phyloP scores from a whole-genome alignment of 495 filamentous ascomycete genomes.

The Daldinia decipiens region DNA sequence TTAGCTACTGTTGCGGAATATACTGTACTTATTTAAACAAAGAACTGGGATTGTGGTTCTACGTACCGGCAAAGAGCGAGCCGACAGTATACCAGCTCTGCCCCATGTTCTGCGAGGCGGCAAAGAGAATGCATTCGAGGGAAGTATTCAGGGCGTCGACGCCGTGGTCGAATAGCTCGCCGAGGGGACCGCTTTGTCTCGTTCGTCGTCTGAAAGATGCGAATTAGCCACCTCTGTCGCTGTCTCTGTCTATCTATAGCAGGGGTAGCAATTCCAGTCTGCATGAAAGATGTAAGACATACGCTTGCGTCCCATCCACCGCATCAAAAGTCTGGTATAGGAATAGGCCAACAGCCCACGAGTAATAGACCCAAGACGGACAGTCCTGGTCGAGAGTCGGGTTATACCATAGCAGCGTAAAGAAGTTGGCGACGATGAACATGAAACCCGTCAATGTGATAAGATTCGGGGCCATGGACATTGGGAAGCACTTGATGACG shows the following conservation, averaged over 20 bases:
- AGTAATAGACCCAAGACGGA: constrained; percentile 92
- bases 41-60: constrained; percentile 7
- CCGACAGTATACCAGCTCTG: constrained; percentile 91
- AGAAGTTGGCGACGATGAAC: constrained; percentile 90
- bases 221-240: constrained; percentile 32
- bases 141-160: constrained; percentile 96
- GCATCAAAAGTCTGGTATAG: constrained; percentile 99
- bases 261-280: no score
- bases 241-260: neutral
- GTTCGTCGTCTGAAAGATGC: constrained; percentile 74
- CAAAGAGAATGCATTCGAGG: constrained; percentile 93
- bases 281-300: constrained; percentile 51
- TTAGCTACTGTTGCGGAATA: constrained; percentile 6
- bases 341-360: constrained; percentile 89
- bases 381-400: constrained; percentile 94
- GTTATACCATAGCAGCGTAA: constrained; percentile 96
- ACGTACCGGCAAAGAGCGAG: constrained; percentile 81
- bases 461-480: constrained; percentile 87
- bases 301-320: constrained; percentile 94
- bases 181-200: constrained; percentile 89
- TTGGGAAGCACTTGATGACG: constrained; percentile 92
- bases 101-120: constrained; percentile 88
- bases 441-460: constrained; percentile 93
- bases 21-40: neutral
- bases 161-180: constrained; percentile 97